Percentiles rank a stretch among this genome's conserved stretches.
Evolutionary conservation across 1,139 yeast species (phyloP).

Genomic region (Yamadazyma friedrichii): DNA sequence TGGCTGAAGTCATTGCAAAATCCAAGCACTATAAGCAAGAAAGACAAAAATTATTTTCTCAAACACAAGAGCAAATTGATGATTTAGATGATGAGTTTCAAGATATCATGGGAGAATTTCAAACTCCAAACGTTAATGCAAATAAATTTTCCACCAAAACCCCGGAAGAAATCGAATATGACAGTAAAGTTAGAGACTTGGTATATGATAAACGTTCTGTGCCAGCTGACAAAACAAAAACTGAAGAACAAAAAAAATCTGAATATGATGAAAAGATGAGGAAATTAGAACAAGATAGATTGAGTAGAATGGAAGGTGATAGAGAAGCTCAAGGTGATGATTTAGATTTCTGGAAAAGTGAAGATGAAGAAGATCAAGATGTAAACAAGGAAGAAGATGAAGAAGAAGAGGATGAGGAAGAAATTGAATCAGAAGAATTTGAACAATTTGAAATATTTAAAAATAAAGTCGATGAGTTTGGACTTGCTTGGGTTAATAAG

Average conservation of each 20-base stretch:
- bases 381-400: conserved; percentile 28
- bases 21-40: conserved; percentile 87
- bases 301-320: conserved; percentile 82
- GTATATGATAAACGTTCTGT: conserved; percentile 84
- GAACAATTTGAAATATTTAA: conserved; percentile 24
- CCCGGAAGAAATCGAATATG: conserved; percentile 61
- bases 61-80: conserved; percentile 66
- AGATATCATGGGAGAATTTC: conserved; percentile 65
- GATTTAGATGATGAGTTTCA: conserved; percentile 79
- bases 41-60: conserved; percentile 76
- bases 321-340: conserved; percentile 68
- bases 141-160: conserved; percentile 32
- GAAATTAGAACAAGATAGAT: conserved; percentile 72
- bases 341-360: conserved; percentile 60
- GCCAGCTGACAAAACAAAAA: conserved; percentile 95
- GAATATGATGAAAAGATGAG: conserved; percentile 69
- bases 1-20: conserved; percentile 95
- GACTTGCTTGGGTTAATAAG: conserved; percentile 47
- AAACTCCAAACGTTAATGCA: conserved; percentile 17
- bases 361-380: conserved; percentile 33
- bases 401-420: conserved; percentile 51
- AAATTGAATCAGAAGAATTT: conserved; percentile 35
- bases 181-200: conserved; percentile 72
- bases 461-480: conserved; percentile 21
- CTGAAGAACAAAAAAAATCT: conserved; percentile 75